These are phyloP conservation scores for Zygnema circumcarinatum DNA, from an alignment of 139 green algal genomes.

Conservation along the genomic window DNA sequence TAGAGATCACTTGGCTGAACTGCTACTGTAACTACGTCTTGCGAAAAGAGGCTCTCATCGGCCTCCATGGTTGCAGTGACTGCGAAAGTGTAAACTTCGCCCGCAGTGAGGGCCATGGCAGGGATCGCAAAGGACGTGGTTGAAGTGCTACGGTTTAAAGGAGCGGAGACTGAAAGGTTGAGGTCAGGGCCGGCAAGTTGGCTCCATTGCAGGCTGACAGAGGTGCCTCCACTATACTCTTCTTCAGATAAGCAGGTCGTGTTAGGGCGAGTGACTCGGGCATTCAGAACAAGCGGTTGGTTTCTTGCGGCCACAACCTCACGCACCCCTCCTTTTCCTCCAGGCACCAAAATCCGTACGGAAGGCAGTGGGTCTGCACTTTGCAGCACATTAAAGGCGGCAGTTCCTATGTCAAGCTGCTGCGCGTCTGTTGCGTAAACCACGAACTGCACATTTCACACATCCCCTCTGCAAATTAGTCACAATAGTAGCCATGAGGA, in stretches of 20 bases:
- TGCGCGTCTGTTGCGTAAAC: not conserved
- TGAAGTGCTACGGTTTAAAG: not conserved
- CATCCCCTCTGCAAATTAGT: not conserved
- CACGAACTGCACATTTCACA: slow-evolving; percentile 9
- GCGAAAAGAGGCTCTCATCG: not conserved
- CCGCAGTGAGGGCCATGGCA: not conserved
- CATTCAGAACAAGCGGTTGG: not conserved
- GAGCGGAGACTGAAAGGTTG: not conserved
- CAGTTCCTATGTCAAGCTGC: not conserved
- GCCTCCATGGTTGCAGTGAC: not conserved
- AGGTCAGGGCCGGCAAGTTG: not conserved
- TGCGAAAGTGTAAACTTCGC: not conserved
- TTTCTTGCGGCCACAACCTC: not conserved
- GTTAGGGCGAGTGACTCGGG: not conserved
- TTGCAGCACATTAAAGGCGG: not conserved
- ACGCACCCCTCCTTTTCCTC: not conserved
- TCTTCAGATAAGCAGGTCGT: not conserved
- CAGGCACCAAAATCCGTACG: not conserved
- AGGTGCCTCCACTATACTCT: not conserved
- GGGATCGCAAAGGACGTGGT: not conserved
- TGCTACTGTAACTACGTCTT: not conserved
- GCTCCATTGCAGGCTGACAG: not conserved
- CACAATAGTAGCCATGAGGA: not conserved
- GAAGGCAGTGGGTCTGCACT: not conserved
- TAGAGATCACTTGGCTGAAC: not conserved